phyloP scores from a whole-genome alignment of 1,284 basidiomycete species.

The Leccinum griseonigrum region DNA sequence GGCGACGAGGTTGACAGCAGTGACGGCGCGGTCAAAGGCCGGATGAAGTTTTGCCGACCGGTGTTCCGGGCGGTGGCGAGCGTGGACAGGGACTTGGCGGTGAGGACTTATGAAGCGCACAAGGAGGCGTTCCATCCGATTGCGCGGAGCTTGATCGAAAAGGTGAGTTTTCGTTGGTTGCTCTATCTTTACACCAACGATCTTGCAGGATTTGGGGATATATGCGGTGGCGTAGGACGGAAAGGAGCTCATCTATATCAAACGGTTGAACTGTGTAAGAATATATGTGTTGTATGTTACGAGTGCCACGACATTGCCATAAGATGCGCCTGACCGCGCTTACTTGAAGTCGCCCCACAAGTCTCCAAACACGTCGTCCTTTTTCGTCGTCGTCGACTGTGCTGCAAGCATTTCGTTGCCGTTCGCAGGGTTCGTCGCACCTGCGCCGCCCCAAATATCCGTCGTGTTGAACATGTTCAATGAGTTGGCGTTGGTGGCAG shows the following conservation, averaged over 20 bases:
- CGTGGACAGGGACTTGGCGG: slow-evolving; percentile 64
- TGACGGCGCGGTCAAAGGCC: slow-evolving; percentile 59
- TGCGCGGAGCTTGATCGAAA: slow-evolving; percentile 69
- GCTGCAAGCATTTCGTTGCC: slow-evolving; percentile 37
- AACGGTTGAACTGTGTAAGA: neutral
- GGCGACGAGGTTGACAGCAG: slow-evolving; percentile 49
- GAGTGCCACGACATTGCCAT: neutral
- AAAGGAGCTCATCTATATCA: neutral
- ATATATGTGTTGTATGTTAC: neutral
- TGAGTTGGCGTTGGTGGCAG: slow-evolving; percentile 23
- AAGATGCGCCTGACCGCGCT: neutral
- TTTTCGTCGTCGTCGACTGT: slow-evolving; percentile 44
- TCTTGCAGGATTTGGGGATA: slow-evolving; percentile 5
- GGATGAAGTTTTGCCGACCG: slow-evolving; percentile 84
- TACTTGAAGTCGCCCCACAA: slow-evolving; percentile 80
- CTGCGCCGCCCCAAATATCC: slow-evolving; percentile 51
- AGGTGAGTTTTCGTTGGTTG: slow-evolving; percentile 37
- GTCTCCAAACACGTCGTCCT: slow-evolving; percentile 78
- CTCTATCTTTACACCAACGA: neutral
- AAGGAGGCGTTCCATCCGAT: slow-evolving; percentile 74
- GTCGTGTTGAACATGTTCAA: slow-evolving; percentile 22
- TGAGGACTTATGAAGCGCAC: slow-evolving; percentile 50
- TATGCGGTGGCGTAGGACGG: neutral
- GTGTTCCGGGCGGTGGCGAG: slow-evolving; percentile 53
- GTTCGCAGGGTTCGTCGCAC: neutral